Percentiles rank a stretch among this genome's conserved stretches.
phyloP scores from a whole-genome alignment of 768 basidiomycete genomes.

The Coprinopsis strossmayeri region DNA sequence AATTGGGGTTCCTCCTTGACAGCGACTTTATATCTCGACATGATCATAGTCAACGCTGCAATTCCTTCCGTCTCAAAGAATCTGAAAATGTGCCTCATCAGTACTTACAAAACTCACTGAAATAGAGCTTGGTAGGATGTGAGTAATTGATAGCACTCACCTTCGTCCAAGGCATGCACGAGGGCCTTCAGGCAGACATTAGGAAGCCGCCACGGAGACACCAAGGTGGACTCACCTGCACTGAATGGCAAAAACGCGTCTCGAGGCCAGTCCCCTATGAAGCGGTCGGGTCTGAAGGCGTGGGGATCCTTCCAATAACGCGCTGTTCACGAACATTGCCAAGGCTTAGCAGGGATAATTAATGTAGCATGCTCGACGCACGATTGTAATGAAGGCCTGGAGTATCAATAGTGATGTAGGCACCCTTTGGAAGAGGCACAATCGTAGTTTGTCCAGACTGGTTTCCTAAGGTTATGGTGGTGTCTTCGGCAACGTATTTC shows the following conservation, averaged over 20 bases:
- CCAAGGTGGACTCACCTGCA: slow-evolving; percentile 2
- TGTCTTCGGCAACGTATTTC: slow-evolving; percentile 12
- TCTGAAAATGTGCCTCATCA: too few species aligned
- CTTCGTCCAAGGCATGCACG: slow-evolving; percentile 39
- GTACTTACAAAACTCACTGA: background rate
- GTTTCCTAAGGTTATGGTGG: slow-evolving; percentile 8
- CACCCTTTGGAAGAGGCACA: slow-evolving; percentile 13
- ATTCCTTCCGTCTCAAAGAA: slow-evolving; percentile 42
- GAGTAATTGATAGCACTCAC: slow-evolving; percentile 16
- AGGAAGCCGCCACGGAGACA: background rate
- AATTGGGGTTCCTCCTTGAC: slow-evolving; percentile 44
- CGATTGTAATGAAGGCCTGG: slow-evolving; percentile 37
- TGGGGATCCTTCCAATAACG: slow-evolving; percentile 41
- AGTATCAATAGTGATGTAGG: slow-evolving; percentile 21
- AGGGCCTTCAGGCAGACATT: slow-evolving; percentile 19
- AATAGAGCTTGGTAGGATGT: background rate
- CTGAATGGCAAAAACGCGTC: slow-evolving; percentile 19
- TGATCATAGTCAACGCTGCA: slow-evolving; percentile 38
- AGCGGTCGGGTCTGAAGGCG: slow-evolving; percentile 23
- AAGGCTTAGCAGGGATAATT: background rate
- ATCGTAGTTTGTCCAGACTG: slow-evolving; percentile 6
- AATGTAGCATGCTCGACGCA: background rate
- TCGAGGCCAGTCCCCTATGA: slow-evolving; percentile 12
- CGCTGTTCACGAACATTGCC: slow-evolving; percentile 20
- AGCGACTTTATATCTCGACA: slow-evolving; percentile 36